Conservation (phyloP, 768 basidiomycete genomes). For the Rhodotorula babjevae region DNA sequence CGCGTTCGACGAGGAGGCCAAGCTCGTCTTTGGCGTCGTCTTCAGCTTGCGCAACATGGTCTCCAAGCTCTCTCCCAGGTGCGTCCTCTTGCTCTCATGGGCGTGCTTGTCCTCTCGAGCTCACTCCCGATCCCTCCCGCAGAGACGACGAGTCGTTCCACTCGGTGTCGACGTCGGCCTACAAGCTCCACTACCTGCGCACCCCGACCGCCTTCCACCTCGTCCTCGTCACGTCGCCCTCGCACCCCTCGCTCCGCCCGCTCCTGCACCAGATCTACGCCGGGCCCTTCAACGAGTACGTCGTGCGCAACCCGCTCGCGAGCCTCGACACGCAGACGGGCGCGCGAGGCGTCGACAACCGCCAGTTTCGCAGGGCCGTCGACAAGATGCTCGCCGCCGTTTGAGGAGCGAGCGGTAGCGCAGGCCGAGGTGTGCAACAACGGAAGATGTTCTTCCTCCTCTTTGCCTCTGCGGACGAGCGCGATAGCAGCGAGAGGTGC, state of each 20-base stretch:
- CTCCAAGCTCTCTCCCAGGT: constrained; percentile 87
- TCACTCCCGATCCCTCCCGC: background rate
- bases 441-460: too few species aligned
- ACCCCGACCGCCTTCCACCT: constrained; percentile 91
- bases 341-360: constrained; percentile 83
- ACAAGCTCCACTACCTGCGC: constrained; percentile 90
- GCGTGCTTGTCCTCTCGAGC: too few species aligned
- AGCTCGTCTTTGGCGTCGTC: constrained; percentile 93
- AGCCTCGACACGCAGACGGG: constrained; percentile 64
- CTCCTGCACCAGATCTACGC: constrained; percentile 81
- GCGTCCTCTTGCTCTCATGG: background rate
- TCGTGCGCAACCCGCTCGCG: constrained; percentile 82
- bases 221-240: constrained; percentile 71
- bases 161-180: constrained; percentile 81
- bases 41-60: constrained; percentile 88
- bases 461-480: too few species aligned
- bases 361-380: constrained; percentile 74
- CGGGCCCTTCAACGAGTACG: constrained; percentile 90
- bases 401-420: too few species aligned
- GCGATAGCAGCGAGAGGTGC: too few species aligned
- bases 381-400: constrained; percentile 59
- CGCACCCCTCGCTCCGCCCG: constrained; percentile 55
- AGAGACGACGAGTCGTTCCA: constrained; percentile 86
- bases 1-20: constrained; percentile 94
- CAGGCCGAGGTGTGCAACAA: too few species aligned